Base-by-base conservation (phyloP, 371 early-diverging fungal species). In the Massospora cicadina region DNA sequence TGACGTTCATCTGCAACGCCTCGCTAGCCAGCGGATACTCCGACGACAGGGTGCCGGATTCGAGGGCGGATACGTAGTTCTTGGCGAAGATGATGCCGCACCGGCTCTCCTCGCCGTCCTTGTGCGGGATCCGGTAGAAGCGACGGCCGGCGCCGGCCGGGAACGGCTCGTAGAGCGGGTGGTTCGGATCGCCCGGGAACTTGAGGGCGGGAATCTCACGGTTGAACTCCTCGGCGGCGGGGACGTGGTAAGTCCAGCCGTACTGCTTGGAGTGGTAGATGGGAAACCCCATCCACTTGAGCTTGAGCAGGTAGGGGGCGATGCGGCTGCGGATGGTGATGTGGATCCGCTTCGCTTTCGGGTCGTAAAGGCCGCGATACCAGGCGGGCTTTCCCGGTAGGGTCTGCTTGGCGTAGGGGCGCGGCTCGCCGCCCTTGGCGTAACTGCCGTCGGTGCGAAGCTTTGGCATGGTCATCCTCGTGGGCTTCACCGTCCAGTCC, bases 31-130 rank as follows among this genome's bases (percentile, higher is more conserved):
- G 67, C 1, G 77, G 70, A 64, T 82, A 81, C 60, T 80, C 80
- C 0, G 90, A 85, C 0, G 86, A 75, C 43, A 98, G 74, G 1
- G 78, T 75, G 13, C 86, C 85, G n/a, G 83, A 79, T 64, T 95
- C 95, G 67, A 91, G 89, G 1, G 81, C 75, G 0, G 72, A 65
- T 25, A 90, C 75, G 69, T 88, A 95, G 2, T 78, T 71, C 68
- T 95, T 95, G 12, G 88, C 76, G 12, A 97, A 75, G 0, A 94
- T 94, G 65, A 84, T 91, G 5, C 93, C 93, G 66, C 87, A 87
- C 70, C 91, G 89, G 1, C 76, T 77, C 0, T 76, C 75, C 7
- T 89, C 89, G 24, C 95, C 95, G 64, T 85, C 86, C 60, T 88
- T 86, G 72, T 95, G 94, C 2, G 96, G 96, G 0, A 96, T 76